Percentiles rank a stretch among this genome's conserved stretches.
Evolutionary conservation across 805 yeast genomes (phyloP).

Genomic region (Yamadazyma kitorensis): DNA sequence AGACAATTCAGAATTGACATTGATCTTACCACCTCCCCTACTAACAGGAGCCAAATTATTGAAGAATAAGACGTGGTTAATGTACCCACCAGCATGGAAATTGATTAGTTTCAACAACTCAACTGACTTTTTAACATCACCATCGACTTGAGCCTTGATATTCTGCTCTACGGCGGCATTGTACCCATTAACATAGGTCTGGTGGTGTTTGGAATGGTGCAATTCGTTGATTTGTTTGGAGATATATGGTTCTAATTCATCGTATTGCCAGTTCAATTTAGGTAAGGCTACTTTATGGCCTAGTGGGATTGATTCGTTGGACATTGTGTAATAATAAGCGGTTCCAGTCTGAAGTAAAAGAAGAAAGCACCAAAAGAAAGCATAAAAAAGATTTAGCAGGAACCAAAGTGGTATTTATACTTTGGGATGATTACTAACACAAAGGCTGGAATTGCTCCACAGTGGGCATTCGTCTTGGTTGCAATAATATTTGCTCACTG

Average conservation of each 20-base stretch:
- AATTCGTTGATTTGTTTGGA: slow-evolving; percentile 83
- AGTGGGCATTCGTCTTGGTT: no score
- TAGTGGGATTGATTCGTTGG: no score
- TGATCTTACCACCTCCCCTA: slow-evolving; percentile 72
- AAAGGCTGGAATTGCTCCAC: no score
- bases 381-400: not conserved
- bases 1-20: slow-evolving; percentile 50
- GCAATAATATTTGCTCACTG: no score
- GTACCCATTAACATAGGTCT: slow-evolving; percentile 84
- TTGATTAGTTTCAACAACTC: slow-evolving; percentile 72
- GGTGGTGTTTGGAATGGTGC: slow-evolving; percentile 90
- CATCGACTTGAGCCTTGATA: slow-evolving; percentile 57
- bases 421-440: no score
- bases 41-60: slow-evolving; percentile 76
- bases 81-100: slow-evolving; percentile 90
- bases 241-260: slow-evolving; percentile 82
- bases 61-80: slow-evolving; percentile 87
- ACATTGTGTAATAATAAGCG: no score
- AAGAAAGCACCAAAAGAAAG: no score
- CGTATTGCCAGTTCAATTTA: slow-evolving; percentile 78
- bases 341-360: no score
- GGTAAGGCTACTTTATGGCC: slow-evolving; percentile 72
- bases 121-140: slow-evolving; percentile 58
- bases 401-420: no score
- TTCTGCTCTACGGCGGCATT: slow-evolving; percentile 75